Evolutionary conservation across 495 filamentous ascomycete species (phyloP).

Genomic region (Aspergillus mulundensis): DNA sequence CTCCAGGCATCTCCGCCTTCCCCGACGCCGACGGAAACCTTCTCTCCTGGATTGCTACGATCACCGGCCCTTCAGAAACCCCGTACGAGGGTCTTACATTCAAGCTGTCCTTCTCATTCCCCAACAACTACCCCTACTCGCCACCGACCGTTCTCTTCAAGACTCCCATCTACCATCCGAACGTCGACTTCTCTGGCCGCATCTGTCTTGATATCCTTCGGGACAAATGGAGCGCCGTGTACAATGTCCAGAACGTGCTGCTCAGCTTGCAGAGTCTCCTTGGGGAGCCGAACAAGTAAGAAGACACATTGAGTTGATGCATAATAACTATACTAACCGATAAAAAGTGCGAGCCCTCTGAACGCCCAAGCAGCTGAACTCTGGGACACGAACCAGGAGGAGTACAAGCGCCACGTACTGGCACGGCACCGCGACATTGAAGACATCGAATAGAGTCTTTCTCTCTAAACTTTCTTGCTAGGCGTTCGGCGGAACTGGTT

Average conservation of each 20-base stretch:
- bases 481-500: slow-evolving; percentile 10
- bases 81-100: slow-evolving; percentile 85
- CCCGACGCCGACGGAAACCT: slow-evolving; percentile 87
- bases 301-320: background rate
- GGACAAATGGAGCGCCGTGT: slow-evolving; percentile 95
- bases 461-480: slow-evolving; percentile 6
- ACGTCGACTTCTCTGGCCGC: slow-evolving; percentile 86
- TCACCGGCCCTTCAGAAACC: slow-evolving; percentile 85
- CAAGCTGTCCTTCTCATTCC: slow-evolving; percentile 91
- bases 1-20: slow-evolving; percentile 93
- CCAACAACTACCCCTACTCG: slow-evolving; percentile 86
- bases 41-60: slow-evolving; percentile 86
- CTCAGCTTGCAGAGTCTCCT: slow-evolving; percentile 92
- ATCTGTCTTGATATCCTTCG: slow-evolving; percentile 97
- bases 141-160: slow-evolving; percentile 92
- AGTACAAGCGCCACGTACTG: slow-evolving; percentile 78
- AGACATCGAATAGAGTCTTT: slow-evolving; percentile 42
- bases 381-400: slow-evolving; percentile 84
- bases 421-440: slow-evolving; percentile 59
- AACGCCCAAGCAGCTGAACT: slow-evolving; percentile 95
- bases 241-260: slow-evolving; percentile 90
- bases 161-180: slow-evolving; percentile 91
- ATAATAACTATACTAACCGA: slow-evolving; percentile 13
- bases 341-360: slow-evolving; percentile 75
- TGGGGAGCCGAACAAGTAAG: slow-evolving; percentile 96